Base-by-base conservation (phyloP, 2,329 filamentous ascomycete species). In the Talaromyces marneffei region DNA sequence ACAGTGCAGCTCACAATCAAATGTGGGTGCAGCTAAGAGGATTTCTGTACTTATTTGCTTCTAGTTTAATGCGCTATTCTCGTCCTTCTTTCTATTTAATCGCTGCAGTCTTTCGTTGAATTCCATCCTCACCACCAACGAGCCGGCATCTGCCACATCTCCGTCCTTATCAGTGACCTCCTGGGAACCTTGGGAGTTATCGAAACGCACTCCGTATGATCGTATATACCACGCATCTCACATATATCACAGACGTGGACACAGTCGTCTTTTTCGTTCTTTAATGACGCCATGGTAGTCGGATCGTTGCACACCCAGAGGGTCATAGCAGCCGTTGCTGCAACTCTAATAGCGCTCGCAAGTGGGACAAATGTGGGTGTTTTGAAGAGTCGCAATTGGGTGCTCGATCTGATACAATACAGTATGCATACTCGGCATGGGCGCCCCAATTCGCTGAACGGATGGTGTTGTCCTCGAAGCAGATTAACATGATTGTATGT, bases 401-500 rank as follows among this genome's bases (percentile, higher is more conserved):
- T 35, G 18, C 29, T 46, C 14, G 18, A 50, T 60, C 57, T 35
- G 42, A 55, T 52, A 54, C 35, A 37, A 16, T 57, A 55, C 71
- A 97, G 91, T 97, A 99, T 85, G 93, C 92, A 72, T 99, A 97
- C 77, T 97, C 92, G 60, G 93, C 93, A 76, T 99, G 94, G 92
- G 92, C 91, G 14, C 94, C 94, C 20, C 92, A 97, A 77, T 97
- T 97, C 72, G 92, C 92, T 55, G 87, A 95, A 70, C 87, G 85
- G 68, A 82, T 99, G 68, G 87, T 89, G 72, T 85, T 97, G 64
- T 92, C 92, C 14, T 89, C 94, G n/a, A 97, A 93, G 2, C 83
- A 97, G 75, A 92, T 86, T 76, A 97, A 99, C 76, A 77, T 97
- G 66, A 92, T 99, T 71, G 92, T 88, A 80, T 72, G 84, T 71